Percentiles rank a stretch among this genome's conserved stretches.
Conservation (phyloP, 202 grass and related monocot genomes). For the Dendrocalamus latiflorus region DNA sequence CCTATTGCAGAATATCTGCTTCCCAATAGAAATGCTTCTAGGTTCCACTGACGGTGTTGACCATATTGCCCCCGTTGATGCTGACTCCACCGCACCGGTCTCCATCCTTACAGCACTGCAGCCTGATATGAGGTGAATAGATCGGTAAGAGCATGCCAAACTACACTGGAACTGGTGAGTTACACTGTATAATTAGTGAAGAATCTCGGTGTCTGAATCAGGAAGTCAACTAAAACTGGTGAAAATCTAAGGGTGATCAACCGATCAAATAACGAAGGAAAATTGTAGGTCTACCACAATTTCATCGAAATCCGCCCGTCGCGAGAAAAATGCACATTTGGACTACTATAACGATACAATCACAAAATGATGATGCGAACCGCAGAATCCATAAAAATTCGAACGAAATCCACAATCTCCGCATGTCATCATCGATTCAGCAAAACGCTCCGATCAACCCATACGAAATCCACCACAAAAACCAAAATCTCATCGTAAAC, state of each 20-base stretch:
- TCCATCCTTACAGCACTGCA: slow-evolving; percentile 52
- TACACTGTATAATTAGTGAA: neutral
- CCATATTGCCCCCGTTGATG: slow-evolving; percentile 49
- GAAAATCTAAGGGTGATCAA: neutral
- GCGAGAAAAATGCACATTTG: neutral
- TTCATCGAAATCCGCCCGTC: neutral
- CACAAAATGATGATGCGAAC: neutral
- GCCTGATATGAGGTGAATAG: slow-evolving; percentile 39
- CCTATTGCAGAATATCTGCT: slow-evolving; percentile 92
- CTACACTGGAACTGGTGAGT: neutral
- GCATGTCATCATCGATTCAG: neutral
- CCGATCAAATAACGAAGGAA: neutral
- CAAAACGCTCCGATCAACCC: neutral
- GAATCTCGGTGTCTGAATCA: neutral
- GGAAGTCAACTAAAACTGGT: neutral
- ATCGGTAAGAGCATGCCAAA: neutral
- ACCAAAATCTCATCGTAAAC: neutral
- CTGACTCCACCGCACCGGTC: slow-evolving; percentile 35
- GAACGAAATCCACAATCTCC: neutral
- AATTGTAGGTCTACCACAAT: neutral
- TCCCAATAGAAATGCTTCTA: slow-evolving; percentile 65
- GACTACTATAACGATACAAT: neutral
- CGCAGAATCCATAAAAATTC: neutral
- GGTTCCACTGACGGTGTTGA: slow-evolving; percentile 48
- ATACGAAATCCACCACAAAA: neutral